Evolutionary conservation across 1,139 yeast genomes (phyloP).

Genomic region (Yamadazyma triangularis): DNA sequence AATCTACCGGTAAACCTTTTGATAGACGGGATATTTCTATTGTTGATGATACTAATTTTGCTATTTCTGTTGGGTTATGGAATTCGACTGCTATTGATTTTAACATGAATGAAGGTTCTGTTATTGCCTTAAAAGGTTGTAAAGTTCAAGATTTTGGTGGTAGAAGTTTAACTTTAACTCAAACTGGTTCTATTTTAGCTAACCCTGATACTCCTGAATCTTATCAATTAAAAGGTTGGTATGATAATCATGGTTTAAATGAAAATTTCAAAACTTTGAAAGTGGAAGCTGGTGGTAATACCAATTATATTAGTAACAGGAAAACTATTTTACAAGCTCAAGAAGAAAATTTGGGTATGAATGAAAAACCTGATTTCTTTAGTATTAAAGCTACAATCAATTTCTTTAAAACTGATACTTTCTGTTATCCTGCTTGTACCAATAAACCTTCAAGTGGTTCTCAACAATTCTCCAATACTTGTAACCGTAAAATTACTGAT

Average conservation of each 20-base stretch:
- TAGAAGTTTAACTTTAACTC: slow-evolving; percentile 75
- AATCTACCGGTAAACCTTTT: slow-evolving; percentile 82
- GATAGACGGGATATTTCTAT: slow-evolving; percentile 85
- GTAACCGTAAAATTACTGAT: slow-evolving; percentile 80
- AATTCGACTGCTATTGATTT: slow-evolving; percentile 81
- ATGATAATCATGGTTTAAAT: slow-evolving; percentile 68
- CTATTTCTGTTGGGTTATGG: slow-evolving; percentile 85
- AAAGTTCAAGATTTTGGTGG: slow-evolving; percentile 90
- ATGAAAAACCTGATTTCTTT: slow-evolving; percentile 77
- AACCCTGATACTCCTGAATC: slow-evolving; percentile 92
- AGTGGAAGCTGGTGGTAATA: slow-evolving; percentile 22
- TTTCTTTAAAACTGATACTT: slow-evolving; percentile 66
- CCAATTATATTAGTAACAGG: slow-evolving; percentile 44
- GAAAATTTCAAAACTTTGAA: slow-evolving; percentile 63
- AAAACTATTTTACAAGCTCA: slow-evolving; percentile 66
- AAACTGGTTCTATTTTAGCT: slow-evolving; percentile 66
- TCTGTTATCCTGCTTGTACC: slow-evolving; percentile 89
- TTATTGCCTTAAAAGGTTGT: slow-evolving; percentile 89
- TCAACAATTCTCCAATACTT: slow-evolving; percentile 30
- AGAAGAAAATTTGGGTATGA: slow-evolving; percentile 65
- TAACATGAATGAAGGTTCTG: slow-evolving; percentile 68
- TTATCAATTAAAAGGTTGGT: slow-evolving; percentile 90
- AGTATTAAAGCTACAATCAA: slow-evolving; percentile 69
- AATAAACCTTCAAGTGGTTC: slow-evolving; percentile 24
- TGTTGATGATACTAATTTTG: slow-evolving; percentile 80